Base-by-base conservation (phyloP, 495 filamentous ascomycete genomes). In the Pyrenula aspistea region DNA sequence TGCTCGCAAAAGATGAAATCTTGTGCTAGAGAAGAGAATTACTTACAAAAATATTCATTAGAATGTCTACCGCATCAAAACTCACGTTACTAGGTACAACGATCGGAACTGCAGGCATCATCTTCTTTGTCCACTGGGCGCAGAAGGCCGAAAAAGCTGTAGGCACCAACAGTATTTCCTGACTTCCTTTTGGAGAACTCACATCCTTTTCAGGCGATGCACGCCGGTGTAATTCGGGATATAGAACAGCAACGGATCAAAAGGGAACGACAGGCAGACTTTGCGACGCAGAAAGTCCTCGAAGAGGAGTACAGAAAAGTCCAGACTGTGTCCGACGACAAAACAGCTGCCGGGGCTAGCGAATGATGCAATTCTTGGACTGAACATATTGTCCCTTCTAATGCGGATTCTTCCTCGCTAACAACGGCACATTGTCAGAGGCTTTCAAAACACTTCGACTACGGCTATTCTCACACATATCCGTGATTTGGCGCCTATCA, bases 181-280 rank as follows among this genome's bases (percentile, higher is more conserved):
- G 36, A 19, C 2, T n/a, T 47, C 12, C 56, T 56, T 48, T 54
- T 60, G 21, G 57, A 56, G 49, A 54, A 31, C 22, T 55, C 10
- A 47, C 19, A 49, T 19, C 12, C 19, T 51, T 25, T 23, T 47
- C 65, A 95, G 92, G 87, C 89, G 49, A 99, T 99, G 93, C 93
- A 99, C 66, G 81, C 82, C 56, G 94, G 94, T 15, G 93, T 99
- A 8, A 75, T 96, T 62, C 87, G 91, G 49, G 94, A 97, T 62
- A 87, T 95, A 75, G 91, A 97, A 64, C 92, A 95, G 67, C 91
- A 95, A 65, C 82, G 85, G 25, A 64, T 96, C 53, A 95, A 96
- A 73, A 78, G 80, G 61, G 87, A 94, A 67, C 83, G 94, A 22
- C 86, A 91, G 68, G 81, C 87, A 56, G 94, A 99, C 59, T 99